Evolutionary conservation across 495 filamentous ascomycete species (phyloP).

Genomic region (Penicillium dipodomyicola): DNA sequence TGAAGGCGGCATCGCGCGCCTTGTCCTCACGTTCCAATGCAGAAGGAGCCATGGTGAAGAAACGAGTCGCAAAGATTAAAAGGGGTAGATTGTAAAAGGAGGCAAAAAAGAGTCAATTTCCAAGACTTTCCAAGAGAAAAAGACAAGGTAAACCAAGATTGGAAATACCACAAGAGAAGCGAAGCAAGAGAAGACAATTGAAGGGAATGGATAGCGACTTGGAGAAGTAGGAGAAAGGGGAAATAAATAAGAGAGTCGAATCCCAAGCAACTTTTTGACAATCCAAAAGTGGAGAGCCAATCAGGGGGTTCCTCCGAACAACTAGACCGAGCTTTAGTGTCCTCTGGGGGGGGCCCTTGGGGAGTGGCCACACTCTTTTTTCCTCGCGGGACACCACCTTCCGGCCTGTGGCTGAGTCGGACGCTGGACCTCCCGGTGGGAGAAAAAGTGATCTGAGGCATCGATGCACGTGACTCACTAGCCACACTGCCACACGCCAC

Average conservation of each 20-base stretch:
- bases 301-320: slow-evolving; percentile 11
- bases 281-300: slow-evolving; percentile 9
- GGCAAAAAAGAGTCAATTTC: slow-evolving; percentile 12
- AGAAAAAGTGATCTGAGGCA: not conserved
- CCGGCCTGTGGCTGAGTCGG: slow-evolving; percentile 27
- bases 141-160: slow-evolving; percentile 6
- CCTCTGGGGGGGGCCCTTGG: slow-evolving; percentile 10
- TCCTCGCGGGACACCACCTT: slow-evolving; percentile 13
- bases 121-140: not conserved
- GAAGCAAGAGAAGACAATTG: slow-evolving; percentile 14
- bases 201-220: slow-evolving; percentile 12
- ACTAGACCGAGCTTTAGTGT: slow-evolving; percentile 7
- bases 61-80: slow-evolving; percentile 22
- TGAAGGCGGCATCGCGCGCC: slow-evolving; percentile 88
- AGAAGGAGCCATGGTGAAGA: slow-evolving; percentile 62
- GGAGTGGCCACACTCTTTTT: slow-evolving; percentile 12
- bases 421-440: slow-evolving; percentile 12
- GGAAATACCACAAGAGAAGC: slow-evolving; percentile 11
- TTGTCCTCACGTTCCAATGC: slow-evolving; percentile 85
- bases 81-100: slow-evolving; percentile 19
- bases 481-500: slow-evolving; percentile 21
- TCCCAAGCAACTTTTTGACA: slow-evolving; percentile 26
- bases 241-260: slow-evolving; percentile 17
- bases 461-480: slow-evolving; percentile 8
- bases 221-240: slow-evolving; percentile 13